A percentile compares a stretch with the other conserved stretches of the same genome.
phyloP scores from a whole-genome alignment of 192 early-diverging fungal genomes.

The Lobosporangium transversale region DNA sequence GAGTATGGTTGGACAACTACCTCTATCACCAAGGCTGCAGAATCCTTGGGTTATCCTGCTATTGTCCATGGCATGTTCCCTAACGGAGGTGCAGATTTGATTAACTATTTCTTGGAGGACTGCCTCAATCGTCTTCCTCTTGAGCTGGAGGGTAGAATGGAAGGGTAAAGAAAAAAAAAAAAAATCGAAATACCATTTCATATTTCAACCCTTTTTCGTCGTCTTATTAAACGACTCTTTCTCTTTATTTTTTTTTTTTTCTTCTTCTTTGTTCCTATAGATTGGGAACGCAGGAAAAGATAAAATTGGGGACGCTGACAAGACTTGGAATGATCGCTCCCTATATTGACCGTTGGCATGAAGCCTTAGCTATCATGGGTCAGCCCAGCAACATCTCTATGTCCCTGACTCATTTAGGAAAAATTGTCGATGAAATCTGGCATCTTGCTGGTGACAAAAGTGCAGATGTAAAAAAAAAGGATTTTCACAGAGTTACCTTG shows the following conservation, averaged over 20 bases:
- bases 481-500: too few relatives aligned
- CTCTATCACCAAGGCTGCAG: conserved; percentile 70
- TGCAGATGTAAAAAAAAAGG: conserved; percentile 66
- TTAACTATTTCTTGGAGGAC: conserved; percentile 80
- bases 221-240: too few relatives aligned
- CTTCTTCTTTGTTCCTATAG: too few relatives aligned
- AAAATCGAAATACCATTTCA: background rate
- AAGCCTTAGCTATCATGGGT: conserved; percentile 77
- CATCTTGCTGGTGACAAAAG: conserved; percentile 86
- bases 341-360: conserved; percentile 79
- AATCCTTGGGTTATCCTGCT: conserved; percentile 73
- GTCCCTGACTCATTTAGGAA: conserved; percentile 72
- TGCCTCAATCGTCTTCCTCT: conserved; percentile 64
- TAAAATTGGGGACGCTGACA: conserved; percentile 67
- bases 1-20: conserved; percentile 80
- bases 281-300: conserved; percentile 59
- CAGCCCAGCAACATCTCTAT: conserved; percentile 80
- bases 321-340: conserved; percentile 80
- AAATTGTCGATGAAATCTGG: conserved; percentile 89
- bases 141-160: conserved; percentile 72
- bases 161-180: conserved; percentile 47
- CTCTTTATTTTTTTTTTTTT: too few relatives aligned
- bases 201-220: too few relatives aligned
- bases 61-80: conserved; percentile 76
- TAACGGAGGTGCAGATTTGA: conserved; percentile 72